Evolutionary conservation across 1,139 yeast genomes (phyloP).

Genomic region (Magnusiomyces ingens): DNA sequence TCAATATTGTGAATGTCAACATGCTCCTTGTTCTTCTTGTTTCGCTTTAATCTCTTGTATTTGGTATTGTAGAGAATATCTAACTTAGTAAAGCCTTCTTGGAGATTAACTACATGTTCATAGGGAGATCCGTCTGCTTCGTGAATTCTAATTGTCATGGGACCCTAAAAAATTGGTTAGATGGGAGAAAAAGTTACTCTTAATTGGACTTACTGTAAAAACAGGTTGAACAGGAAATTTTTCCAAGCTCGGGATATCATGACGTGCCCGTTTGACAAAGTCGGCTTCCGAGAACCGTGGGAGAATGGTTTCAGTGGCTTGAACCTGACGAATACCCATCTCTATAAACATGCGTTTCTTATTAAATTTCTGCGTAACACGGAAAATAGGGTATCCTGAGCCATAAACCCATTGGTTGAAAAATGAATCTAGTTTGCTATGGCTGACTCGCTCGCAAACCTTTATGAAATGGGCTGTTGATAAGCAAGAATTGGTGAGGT

Average conservation of each 20-base stretch:
- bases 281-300: conserved; percentile 22
- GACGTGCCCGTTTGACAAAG: conserved; percentile 39
- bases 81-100: conserved; percentile 75
- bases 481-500: conserved; percentile 67
- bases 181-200: neutral
- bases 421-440: conserved; percentile 73
- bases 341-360: conserved; percentile 91
- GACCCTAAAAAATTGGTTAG: conserved; percentile 45
- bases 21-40: conserved; percentile 41
- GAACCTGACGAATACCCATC: conserved; percentile 89
- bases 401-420: conserved; percentile 93
- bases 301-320: conserved; percentile 52
- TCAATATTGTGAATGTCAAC: conserved; percentile 22
- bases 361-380: conserved; percentile 86
- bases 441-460: conserved; percentile 89
- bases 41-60: conserved; percentile 64
- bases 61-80: conserved; percentile 95
- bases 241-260: conserved; percentile 25
- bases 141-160: conserved; percentile 93
- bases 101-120: conserved; percentile 90
- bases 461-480: conserved; percentile 83
- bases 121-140: conserved; percentile 99
- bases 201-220: conserved; percentile 38
- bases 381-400: conserved; percentile 80
- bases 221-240: conserved; percentile 32